A percentile compares a stretch with the other conserved stretches of the same genome.
These are phyloP conservation scores for Tuber umbilicatum DNA, from an alignment of 495 filamentous ascomycete genomes.

Conservation along the genomic window DNA sequence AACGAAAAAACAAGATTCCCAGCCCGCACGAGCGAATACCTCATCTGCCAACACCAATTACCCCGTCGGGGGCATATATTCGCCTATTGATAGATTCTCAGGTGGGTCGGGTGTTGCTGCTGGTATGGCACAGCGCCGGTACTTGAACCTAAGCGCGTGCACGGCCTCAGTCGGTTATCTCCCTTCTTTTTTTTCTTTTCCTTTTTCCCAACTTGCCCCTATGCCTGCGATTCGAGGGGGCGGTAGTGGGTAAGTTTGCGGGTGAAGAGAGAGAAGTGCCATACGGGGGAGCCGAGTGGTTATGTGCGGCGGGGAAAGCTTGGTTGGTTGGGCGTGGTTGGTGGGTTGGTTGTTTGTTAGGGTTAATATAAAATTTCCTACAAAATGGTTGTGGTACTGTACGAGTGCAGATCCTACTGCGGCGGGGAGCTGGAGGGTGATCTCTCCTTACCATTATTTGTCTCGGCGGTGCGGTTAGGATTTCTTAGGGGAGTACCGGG, in stretches of 20 bases:
- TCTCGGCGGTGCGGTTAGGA: not conserved
- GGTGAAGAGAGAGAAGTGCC: not conserved
- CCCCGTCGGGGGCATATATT: no score
- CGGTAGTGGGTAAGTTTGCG: not conserved
- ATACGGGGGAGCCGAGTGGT: not conserved
- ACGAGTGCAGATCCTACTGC: not conserved
- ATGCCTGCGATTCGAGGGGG: not conserved
- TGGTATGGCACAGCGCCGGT: no score
- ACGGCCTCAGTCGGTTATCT: not conserved
- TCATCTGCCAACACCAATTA: no score
- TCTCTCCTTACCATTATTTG: not conserved
- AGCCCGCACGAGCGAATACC: no score
- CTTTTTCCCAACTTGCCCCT: not conserved
- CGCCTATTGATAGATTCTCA: no score
- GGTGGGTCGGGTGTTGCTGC: no score
- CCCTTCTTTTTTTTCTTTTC: not conserved
- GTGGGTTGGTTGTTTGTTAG: not conserved
- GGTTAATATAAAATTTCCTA: not conserved
- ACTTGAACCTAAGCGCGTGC: no score
- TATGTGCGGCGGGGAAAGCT: not conserved
- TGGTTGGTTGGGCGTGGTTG: not conserved
- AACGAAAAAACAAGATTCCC: no score
- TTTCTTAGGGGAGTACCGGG: not conserved
- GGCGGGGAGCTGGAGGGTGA: not conserved
- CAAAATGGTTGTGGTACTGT: not conserved